A percentile compares a stretch with the other conserved stretches of the same genome.
Conservation (phyloP, 2,329 filamentous ascomycete genomes). For the Talaromyces sp. region DNA sequence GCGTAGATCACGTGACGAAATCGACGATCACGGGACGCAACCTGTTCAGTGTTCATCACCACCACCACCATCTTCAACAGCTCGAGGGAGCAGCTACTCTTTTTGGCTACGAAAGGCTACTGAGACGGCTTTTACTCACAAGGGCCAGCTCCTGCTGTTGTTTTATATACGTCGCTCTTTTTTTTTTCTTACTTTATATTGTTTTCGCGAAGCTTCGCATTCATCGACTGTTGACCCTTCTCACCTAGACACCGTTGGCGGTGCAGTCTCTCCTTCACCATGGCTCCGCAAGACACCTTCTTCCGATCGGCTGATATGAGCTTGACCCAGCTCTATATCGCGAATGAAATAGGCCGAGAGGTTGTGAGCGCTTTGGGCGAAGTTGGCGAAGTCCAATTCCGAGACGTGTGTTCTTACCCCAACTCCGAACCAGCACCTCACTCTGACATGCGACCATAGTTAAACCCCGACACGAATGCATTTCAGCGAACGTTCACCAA, state of each 20-base stretch:
- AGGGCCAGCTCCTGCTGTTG: not conserved
- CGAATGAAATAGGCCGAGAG: conserved; percentile 97
- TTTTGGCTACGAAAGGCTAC: not conserved
- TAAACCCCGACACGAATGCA: conserved; percentile 87
- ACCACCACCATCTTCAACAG: conserved; percentile 6
- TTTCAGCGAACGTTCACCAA: conserved; percentile 98
- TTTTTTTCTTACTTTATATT: not conserved
- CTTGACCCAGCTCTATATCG: conserved; percentile 98
- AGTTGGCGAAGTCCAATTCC: conserved; percentile 92
- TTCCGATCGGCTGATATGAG: conserved; percentile 99
- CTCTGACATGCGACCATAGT: conserved; percentile 49
- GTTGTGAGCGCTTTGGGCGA: conserved; percentile 95
- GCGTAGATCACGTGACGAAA: not conserved
- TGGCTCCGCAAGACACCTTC: conserved; percentile 79
- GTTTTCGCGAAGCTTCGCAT: not conserved
- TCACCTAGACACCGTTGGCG: not conserved
- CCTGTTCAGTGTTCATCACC: conserved; percentile 5
- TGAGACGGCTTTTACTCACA: not conserved
- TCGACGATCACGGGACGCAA: conserved; percentile 3
- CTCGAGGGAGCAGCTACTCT: not conserved
- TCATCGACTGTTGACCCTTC: not conserved
- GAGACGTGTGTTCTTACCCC: conserved; percentile 68
- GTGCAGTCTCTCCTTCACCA: conserved; percentile 29
- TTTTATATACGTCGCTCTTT: not conserved
- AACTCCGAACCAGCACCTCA: not conserved